Conservation (phyloP, 371 early-diverging fungal genomes). For the Encephalitozoon romaleae region DNA sequence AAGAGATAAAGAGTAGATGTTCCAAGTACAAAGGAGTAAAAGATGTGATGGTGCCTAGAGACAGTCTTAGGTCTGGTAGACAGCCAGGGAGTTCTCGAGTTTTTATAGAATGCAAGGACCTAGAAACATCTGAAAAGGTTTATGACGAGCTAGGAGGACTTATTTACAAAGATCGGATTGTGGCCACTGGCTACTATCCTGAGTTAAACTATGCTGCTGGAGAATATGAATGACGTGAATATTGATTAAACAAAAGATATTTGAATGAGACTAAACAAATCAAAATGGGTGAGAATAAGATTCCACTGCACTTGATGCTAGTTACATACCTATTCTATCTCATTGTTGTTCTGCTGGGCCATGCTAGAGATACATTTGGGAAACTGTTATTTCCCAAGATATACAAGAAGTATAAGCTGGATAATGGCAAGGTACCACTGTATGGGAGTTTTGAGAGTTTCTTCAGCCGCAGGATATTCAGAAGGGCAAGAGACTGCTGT, state of each 20-base stretch:
- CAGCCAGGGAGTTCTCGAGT: not conserved
- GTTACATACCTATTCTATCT: conserved; percentile 56
- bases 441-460: conserved; percentile 86
- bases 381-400: conserved; percentile 41
- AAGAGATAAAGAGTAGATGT: not conserved
- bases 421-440: conserved; percentile 75
- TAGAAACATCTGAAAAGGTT: not conserved
- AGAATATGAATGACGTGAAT: conserved; percentile 12
- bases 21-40: not conserved
- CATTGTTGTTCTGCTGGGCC: conserved; percentile 53
- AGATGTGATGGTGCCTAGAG: not conserved
- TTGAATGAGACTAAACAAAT: not conserved
- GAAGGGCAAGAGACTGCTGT: conserved; percentile 86
- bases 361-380: conserved; percentile 54
- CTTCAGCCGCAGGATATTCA: conserved; percentile 82
- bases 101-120: conserved; percentile 10
- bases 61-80: not conserved
- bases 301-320: conserved; percentile 46
- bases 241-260: not conserved
- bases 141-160: conserved; percentile 8
- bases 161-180: not conserved
- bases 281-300: not conserved
- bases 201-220: conserved; percentile 15
- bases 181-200: conserved; percentile 21
- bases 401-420: conserved; percentile 34